A percentile compares a stretch with the other conserved stretches of the same genome.
Evolutionary conservation across 331 rosid genomes (phyloP).

Genomic region (Dryas integrifolia): DNA sequence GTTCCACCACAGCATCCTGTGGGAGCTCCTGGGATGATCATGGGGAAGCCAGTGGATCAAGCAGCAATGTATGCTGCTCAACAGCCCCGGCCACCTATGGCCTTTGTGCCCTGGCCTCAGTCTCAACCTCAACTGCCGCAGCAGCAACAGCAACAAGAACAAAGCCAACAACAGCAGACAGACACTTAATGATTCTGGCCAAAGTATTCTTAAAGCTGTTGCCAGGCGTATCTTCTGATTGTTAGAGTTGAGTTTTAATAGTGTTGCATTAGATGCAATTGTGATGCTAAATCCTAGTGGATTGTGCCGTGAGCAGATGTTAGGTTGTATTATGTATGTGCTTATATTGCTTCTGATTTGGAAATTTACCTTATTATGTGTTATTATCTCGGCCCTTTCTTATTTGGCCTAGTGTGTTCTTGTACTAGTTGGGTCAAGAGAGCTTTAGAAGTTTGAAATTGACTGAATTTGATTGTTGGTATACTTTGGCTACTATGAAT

Average conservation of each 20-base stretch:
- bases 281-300: constrained; percentile 4
- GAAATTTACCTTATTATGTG: not conserved
- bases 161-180: constrained; percentile 42
- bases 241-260: constrained; percentile 8
- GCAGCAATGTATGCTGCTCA: constrained; percentile 44
- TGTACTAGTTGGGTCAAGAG: not conserved
- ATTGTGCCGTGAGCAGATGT: constrained; percentile 18
- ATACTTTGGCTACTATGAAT: not conserved
- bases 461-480: not conserved
- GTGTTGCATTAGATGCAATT: constrained; percentile 21
- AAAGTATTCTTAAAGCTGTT: not conserved
- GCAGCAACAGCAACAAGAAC: constrained; percentile 27
- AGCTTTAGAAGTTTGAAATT: not conserved
- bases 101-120: constrained; percentile 74
- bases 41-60: constrained; percentile 78
- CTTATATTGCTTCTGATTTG: constrained; percentile 9
- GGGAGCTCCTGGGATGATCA: constrained; percentile 63
- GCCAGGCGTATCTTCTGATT: not conserved
- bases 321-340: constrained; percentile 11
- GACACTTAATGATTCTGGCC: constrained; percentile 36
- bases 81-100: constrained; percentile 58
- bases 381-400: not conserved
- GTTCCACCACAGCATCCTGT: constrained; percentile 57
- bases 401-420: not conserved
- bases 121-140: constrained; percentile 52